Percentiles rank a stretch among this genome's conserved stretches.
phyloP scores from a whole-genome alignment of 2,329 filamentous ascomycete species.

The Chrysoporthe puriensis region DNA sequence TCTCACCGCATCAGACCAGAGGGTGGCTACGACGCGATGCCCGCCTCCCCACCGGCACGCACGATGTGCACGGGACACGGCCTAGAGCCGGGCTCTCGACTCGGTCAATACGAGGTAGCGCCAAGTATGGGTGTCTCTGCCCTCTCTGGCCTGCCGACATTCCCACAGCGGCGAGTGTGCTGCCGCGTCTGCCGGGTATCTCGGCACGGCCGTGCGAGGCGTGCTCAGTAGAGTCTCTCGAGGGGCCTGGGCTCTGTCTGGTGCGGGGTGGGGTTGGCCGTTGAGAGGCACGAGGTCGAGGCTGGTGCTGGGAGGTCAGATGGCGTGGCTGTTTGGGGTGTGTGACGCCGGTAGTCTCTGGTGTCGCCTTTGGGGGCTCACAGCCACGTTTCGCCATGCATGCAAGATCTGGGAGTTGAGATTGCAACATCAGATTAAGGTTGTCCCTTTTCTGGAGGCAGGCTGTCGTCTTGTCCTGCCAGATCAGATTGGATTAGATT shows the following conservation, averaged over 20 bases:
- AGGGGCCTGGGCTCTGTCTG: neutral
- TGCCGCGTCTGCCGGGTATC: neutral
- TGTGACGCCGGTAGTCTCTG: neutral
- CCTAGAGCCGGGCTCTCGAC: too few species aligned
- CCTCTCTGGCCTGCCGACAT: neutral
- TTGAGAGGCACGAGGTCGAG: too few species aligned
- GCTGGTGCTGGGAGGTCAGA: too few species aligned
- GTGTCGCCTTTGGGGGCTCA: conserved; percentile 3
- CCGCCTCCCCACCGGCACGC: neutral
- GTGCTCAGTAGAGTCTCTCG: neutral
- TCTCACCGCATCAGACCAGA: neutral
- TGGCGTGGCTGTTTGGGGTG: neutral
- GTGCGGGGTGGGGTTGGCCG: neutral
- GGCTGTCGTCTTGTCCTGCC: too few species aligned
- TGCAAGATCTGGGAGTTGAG: neutral
- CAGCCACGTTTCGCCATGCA: conserved; percentile 7
- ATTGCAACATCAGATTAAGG: neutral
- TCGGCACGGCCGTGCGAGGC: neutral
- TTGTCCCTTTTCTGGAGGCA: neutral
- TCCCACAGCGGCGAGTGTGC: neutral
- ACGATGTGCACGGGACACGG: too few species aligned
- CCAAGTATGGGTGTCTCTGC: neutral
- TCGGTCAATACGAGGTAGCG: too few species aligned
- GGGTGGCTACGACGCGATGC: too few species aligned
- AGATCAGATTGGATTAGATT: neutral